Percentiles rank a stretch among this genome's conserved stretches.
These are phyloP conservation scores for Penicillium silybi DNA, from an alignment of 495 filamentous ascomycete genomes.

Conservation along the genomic window DNA sequence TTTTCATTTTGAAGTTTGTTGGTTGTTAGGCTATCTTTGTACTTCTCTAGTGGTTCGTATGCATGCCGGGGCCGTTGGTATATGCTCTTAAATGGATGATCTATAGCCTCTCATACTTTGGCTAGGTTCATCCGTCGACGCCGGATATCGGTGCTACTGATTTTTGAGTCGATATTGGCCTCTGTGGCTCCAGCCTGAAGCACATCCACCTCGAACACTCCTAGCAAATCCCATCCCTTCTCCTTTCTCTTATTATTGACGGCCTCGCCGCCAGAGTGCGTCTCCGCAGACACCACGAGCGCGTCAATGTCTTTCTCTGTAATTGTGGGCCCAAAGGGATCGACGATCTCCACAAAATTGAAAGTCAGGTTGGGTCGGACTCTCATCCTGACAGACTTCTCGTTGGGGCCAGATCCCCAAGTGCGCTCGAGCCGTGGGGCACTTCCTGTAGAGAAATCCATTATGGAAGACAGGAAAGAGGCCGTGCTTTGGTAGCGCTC, in stretches of 20 bases:
- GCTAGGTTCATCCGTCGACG: slow-evolving; percentile 44
- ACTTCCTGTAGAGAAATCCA: slow-evolving; percentile 48
- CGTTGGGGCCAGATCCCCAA: slow-evolving; percentile 44
- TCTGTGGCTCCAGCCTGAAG: slow-evolving; percentile 61
- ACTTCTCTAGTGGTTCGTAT: neutral
- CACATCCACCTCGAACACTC: slow-evolving; percentile 90
- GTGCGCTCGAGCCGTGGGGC: slow-evolving; percentile 28
- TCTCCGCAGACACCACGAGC: slow-evolving; percentile 87
- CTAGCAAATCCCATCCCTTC: slow-evolving; percentile 71
- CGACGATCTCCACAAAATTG: slow-evolving; percentile 77
- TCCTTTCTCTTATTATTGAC: slow-evolving; percentile 77
- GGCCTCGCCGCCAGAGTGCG: slow-evolving; percentile 72
- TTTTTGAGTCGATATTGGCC: slow-evolving; percentile 66
- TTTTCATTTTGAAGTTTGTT: neutral
- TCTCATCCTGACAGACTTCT: slow-evolving; percentile 45
- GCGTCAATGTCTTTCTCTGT: slow-evolving; percentile 75
- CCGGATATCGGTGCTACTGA: slow-evolving; percentile 80
- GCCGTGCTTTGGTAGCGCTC: slow-evolving; percentile 63
- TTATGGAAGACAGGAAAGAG: slow-evolving; percentile 66
- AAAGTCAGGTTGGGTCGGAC: slow-evolving; percentile 49
- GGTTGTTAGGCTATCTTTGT: neutral
- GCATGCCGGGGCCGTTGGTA: no score
- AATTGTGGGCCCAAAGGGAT: slow-evolving; percentile 88
- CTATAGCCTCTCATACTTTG: slow-evolving; percentile 21
- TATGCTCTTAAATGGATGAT: neutral